Base-by-base conservation (phyloP, 441 rosid species). In the Bocquillonia castaneifolia region DNA sequence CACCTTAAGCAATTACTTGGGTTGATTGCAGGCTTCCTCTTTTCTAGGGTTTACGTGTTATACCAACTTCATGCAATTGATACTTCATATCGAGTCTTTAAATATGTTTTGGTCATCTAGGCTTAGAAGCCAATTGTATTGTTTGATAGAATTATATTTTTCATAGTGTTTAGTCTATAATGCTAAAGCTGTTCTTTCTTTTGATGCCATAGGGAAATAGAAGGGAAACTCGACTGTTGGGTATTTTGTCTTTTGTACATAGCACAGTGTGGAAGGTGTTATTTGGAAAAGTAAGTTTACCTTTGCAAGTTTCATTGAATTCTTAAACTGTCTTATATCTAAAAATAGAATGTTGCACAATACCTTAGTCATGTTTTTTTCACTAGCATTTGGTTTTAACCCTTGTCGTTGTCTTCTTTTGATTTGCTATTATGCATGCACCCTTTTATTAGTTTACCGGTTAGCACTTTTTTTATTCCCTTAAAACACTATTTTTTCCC, bases 201-300 rank as follows among this genome's bases (percentile, higher is more conserved):
- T 32, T 67, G 54, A 25, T 72, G 57, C 50, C 15, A 64, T 82
- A 94, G 99, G 99, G 99, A 28, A 94, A 94, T 72, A 78, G 98
- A 85, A 88, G 97, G 82, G 99, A 94, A 84, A 94, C 97, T 39
- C 81, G 96, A 65, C 79, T 94, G 70, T 75, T 94, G 68, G 99
- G 98, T 62, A 94, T 92, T 66, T 78, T 94, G 64, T 92, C 98
- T 67, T 92, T 94, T 72, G 94, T 94, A 26, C 96, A 92, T 78
- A 94, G 96, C 80, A 90, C 99, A 0, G 98, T 94, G 53, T 94
- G 97, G 99, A 94, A 92, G 80, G 98, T 87, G 45, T 80, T 94
- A 74, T 94, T 92, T 80, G 98, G 98, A 71, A 94, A 92, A 85
- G 99, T 87, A 67, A 74, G 77, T 67, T 57, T 56, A 18, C 50